Percentiles rank a stretch among this genome's conserved stretches.
These are phyloP conservation scores for Colletotrichum simmondsii DNA, from an alignment of 2,329 filamentous ascomycete genomes.

Conservation along the genomic window DNA sequence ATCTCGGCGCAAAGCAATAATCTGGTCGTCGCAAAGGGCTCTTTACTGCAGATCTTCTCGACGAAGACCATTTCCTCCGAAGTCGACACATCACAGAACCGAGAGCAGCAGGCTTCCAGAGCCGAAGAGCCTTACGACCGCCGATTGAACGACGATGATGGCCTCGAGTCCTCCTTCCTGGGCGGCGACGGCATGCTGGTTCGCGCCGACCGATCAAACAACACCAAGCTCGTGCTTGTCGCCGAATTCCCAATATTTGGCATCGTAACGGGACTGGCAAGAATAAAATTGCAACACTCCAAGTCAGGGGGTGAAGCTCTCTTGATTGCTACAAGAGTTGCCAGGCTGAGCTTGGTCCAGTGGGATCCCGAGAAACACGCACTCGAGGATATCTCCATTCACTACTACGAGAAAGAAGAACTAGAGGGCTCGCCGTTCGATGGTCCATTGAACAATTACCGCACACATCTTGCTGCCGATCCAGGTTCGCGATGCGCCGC, in stretches of 20 bases:
- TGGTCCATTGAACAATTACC: slow-evolving; percentile 77
- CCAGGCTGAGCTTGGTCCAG: slow-evolving; percentile 91
- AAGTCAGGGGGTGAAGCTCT: slow-evolving; percentile 86
- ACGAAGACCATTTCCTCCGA: slow-evolving; percentile 75
- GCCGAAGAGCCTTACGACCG: slow-evolving; percentile 61
- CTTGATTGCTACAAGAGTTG: slow-evolving; percentile 86
- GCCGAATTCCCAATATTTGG: slow-evolving; percentile 87
- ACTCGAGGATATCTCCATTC: slow-evolving; percentile 91
- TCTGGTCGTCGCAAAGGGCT: slow-evolving; percentile 91
- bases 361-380: slow-evolving; percentile 87
- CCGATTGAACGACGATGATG: slow-evolving; percentile 69
- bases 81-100: slow-evolving; percentile 58
- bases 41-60: slow-evolving; percentile 90
- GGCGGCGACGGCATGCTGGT: slow-evolving; percentile 71
- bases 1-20: slow-evolving; percentile 81
- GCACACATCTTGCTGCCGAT: slow-evolving; percentile 87
- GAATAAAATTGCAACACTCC: slow-evolving; percentile 77
- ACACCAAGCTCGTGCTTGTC: slow-evolving; percentile 84
- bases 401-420: slow-evolving; percentile 98
- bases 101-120: slow-evolving; percentile 50
- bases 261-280: slow-evolving; percentile 83
- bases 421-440: slow-evolving; percentile 85
- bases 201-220: slow-evolving; percentile 71
- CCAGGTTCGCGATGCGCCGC: slow-evolving; percentile 93
- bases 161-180: slow-evolving; percentile 74